Base-by-base conservation (phyloP, 2,329 filamentous ascomycete genomes). In the Trichophyton rubrum region DNA sequence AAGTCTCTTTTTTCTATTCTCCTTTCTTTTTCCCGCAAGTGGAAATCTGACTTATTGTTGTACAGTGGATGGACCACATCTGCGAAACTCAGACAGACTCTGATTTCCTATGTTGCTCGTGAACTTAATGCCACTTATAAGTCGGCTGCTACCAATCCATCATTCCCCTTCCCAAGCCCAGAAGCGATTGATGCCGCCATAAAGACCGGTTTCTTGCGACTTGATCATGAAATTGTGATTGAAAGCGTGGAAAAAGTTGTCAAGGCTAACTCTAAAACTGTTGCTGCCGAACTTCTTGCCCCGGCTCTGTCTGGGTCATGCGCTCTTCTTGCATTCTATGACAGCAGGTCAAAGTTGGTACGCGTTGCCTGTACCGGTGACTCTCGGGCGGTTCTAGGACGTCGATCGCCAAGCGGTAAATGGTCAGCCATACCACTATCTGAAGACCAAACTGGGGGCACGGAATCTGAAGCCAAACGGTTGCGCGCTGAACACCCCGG, bases 271-370 rank as follows among this genome's bases (percentile, higher is more conserved):
- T 93, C 90, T 30, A 95, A 95, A 75, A 82, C 86, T n/a, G 85
- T 90, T 17, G 93, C 92, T 2, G 92, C 93, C 3, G 91, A 97
- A 74, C 80, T 95, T 5, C 83, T 99, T 13, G 91, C 91, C 8
- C 93, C 93, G 7, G 95, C 93, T 5, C 80, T 97, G 24, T 96
- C 93, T 1, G 93, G 93, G n/a, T 97, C 95, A 1, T 99, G 93
- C 71, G 95, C 93, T 45, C 83, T 99, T 4, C 82, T 99, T 8
- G 95, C 90, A 5, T 99, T 99, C 76, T 99, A 97, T 74, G 92
- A 99, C 72, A 91, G 85, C 69, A 82, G 83, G 58, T 88, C 88
- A 49, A 90, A 95, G 71, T 84, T 93, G 45, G 80, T 99, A 15
- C 85, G 90, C n/a, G 90, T 97, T 11, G 93, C 93, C 9, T 96